phyloP scores from a whole-genome alignment of 371 early-diverging fungal genomes.

The Mortierella sp. region DNA sequence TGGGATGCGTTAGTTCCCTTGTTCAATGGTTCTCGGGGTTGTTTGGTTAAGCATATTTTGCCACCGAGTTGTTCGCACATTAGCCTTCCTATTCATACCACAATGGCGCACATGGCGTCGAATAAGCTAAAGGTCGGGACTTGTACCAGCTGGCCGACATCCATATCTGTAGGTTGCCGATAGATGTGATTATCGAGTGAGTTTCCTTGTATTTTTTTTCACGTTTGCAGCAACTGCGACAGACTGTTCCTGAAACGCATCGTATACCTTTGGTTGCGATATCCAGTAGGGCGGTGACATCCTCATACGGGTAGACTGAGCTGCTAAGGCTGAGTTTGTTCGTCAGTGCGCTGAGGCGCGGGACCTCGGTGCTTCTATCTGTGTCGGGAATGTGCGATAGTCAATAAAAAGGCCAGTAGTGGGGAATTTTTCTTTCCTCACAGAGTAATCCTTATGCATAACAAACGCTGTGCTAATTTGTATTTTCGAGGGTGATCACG shows the following conservation, averaged over 20 bases:
- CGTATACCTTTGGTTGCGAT: slow-evolving; percentile 67
- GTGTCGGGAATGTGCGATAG: background rate
- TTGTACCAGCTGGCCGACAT: slow-evolving; percentile 75
- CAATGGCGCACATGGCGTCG: slow-evolving; percentile 87
- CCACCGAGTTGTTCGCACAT: background rate
- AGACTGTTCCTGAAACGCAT: background rate
- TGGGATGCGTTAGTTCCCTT: background rate
- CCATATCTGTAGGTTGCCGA: slow-evolving; percentile 65
- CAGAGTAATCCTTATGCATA: background rate
- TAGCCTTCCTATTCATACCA: slow-evolving; percentile 54
- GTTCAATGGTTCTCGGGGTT: background rate
- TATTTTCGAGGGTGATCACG: background rate
- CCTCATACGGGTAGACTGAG: slow-evolving; percentile 56
- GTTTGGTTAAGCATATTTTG: background rate
- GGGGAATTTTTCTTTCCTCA: too few relatives aligned
- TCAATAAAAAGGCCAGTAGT: too few relatives aligned
- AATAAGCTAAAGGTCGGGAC: slow-evolving; percentile 73
- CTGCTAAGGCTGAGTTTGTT: slow-evolving; percentile 25
- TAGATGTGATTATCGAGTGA: background rate
- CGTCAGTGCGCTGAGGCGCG: slow-evolving; percentile 28
- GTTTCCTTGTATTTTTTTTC: background rate
- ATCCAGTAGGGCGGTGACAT: slow-evolving; percentile 69
- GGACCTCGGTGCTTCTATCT: slow-evolving; percentile 19
- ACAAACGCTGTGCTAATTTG: too few relatives aligned
- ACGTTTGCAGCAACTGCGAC: background rate